Conservation (phyloP, 169 alveolate genomes). For the Eimeria maxima region DNA sequence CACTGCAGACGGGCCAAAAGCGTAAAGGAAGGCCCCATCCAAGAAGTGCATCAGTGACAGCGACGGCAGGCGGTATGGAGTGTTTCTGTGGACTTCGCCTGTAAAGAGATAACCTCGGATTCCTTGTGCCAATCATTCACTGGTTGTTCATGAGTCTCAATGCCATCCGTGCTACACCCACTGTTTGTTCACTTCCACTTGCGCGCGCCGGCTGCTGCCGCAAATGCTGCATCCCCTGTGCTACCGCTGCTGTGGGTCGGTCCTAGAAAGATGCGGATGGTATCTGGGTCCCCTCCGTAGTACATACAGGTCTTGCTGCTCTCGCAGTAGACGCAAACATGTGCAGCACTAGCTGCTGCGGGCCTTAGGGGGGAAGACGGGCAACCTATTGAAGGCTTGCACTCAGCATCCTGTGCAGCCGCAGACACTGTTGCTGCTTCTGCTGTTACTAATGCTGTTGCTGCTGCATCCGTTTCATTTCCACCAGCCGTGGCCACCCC, state of each 20-base stretch:
- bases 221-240: background rate
- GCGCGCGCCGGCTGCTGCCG: background rate
- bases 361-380: slow-evolving; percentile 6
- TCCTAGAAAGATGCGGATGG: background rate
- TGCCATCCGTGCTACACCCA: background rate
- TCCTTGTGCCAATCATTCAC: background rate
- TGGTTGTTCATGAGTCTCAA: background rate
- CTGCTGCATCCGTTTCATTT: slow-evolving; percentile 12
- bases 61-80: slow-evolving; percentile 40
- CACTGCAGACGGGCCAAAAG: slow-evolving; percentile 35
- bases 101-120: background rate
- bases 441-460: background rate
- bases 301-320: slow-evolving; percentile 42
- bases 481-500: background rate
- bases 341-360: slow-evolving; percentile 18
- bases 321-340: background rate
- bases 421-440: background rate
- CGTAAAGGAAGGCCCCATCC: slow-evolving; percentile 74
- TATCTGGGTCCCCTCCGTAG: background rate
- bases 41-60: slow-evolving; percentile 69
- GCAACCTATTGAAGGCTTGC: slow-evolving; percentile 21
- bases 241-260: background rate
- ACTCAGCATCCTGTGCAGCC: slow-evolving; percentile 30
- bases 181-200: background rate
- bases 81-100: background rate